Base-by-base conservation (phyloP, 23 red algal genomes). In the Agarophyton chilense region DNA sequence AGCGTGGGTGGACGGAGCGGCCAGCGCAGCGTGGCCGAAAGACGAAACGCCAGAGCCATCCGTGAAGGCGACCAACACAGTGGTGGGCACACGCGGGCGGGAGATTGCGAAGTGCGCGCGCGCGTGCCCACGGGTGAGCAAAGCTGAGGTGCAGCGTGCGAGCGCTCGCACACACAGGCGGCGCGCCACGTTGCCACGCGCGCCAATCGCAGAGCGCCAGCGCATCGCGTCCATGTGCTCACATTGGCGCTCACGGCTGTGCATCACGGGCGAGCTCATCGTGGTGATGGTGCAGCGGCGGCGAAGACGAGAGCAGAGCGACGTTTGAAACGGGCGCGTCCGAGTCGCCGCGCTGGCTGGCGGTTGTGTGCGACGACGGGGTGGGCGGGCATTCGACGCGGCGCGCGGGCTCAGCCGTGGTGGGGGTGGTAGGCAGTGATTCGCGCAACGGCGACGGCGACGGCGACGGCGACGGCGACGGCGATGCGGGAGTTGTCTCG, bases 121-220 rank as follows among this genome's bases (percentile, higher is more conserved):
- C 68, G 31, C 60, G 17, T 24, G 36, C 68, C 68, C 39, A 74
- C 68, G 68, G 41, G 24, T 18, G 36, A n/a, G 18, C 68, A 49
- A 74, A 74, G 68, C 38, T 74, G 68, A 1, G 68, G 68, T 39
- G 68, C 68, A 74, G 68, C 68, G 41, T 14, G 31, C 1, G 28
- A 10, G 31, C 29, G 31, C 55, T 10, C 55, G 29, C 55, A 58
- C 64, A 40, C 26, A 66, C 61, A 9, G 3, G 61, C 61, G 39
- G 68, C 25, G 40, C 40, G 43, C 68, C 38, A 26, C 68, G 68
- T 49, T 33, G 68, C 40, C 43, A 49, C 68, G 40, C 0, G 68
- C 39, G 68, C 68, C 38, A 46, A 43, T 46, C 12, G 3, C 29
- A 2, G 68, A 38, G 68, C 68, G 68, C 38, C 40, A 49, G 40